Conservation (phyloP, 2,329 filamentous ascomycete genomes). For the Stagonosporopsis tanaceti region DNA sequence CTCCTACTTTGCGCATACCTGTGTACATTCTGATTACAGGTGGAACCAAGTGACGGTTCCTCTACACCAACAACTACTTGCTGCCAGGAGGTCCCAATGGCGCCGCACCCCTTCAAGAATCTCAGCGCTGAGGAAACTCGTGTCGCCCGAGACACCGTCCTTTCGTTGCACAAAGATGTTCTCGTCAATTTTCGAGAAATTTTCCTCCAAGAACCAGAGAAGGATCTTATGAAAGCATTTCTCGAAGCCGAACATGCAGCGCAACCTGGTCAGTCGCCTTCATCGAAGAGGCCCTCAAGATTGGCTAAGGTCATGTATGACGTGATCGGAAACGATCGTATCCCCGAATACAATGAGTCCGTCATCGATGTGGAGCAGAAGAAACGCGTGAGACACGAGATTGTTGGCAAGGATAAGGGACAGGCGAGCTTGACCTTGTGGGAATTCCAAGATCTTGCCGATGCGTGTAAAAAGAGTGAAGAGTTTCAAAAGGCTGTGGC, state of each 20-base stretch:
- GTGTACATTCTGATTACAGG: not conserved
- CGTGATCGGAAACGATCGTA: slow-evolving; percentile 60
- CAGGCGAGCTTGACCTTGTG: slow-evolving; percentile 60
- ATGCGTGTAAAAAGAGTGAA: slow-evolving; percentile 61
- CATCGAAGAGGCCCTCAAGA: slow-evolving; percentile 57
- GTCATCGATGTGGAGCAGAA: slow-evolving; percentile 58
- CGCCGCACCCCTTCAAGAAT: slow-evolving; percentile 63
- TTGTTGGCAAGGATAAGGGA: slow-evolving; percentile 55
- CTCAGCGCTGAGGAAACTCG: slow-evolving; percentile 65
- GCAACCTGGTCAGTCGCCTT: slow-evolving; percentile 46
- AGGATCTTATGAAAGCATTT: slow-evolving; percentile 57
- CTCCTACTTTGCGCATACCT: not conserved
- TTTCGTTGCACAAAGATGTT: slow-evolving; percentile 48
- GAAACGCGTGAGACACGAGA: slow-evolving; percentile 54
- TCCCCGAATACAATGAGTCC: slow-evolving; percentile 64
- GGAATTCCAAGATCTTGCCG: slow-evolving; percentile 42
- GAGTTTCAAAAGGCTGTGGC: slow-evolving; percentile 61
- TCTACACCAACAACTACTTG: not conserved
- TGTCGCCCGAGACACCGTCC: slow-evolving; percentile 59
- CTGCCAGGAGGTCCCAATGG: slow-evolving; percentile 35
- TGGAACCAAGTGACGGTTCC: not conserved
- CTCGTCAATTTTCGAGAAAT: slow-evolving; percentile 60
- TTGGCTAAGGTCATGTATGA: slow-evolving; percentile 65
- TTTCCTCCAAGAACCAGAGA: slow-evolving; percentile 60
- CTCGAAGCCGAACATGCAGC: slow-evolving; percentile 58